phyloP scores from a whole-genome alignment of 768 basidiomycete genomes.

The Russula griseocarnosa region DNA sequence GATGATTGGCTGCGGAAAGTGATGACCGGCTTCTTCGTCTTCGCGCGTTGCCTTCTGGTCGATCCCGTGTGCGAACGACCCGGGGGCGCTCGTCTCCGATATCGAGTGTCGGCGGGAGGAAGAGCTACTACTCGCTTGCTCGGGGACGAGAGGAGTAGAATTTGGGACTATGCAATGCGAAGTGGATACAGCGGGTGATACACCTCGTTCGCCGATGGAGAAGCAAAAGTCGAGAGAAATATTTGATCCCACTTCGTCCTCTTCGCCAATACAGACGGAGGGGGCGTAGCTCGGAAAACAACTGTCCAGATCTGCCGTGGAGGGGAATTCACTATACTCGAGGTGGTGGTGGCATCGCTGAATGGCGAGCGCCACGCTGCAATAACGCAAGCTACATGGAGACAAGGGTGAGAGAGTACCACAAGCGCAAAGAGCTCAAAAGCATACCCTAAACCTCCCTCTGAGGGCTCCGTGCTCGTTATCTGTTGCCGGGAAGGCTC shows the following conservation, averaged over 20 bases:
- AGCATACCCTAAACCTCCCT: not conserved
- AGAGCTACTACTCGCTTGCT: not conserved
- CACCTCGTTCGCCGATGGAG: not conserved
- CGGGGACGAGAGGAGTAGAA: not conserved
- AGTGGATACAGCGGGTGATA: not conserved
- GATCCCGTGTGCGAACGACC: not conserved
- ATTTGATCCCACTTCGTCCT: not conserved
- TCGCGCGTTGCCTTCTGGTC: conserved; percentile 2
- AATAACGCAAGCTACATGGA: not conserved
- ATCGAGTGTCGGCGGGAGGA: conserved; percentile 4
- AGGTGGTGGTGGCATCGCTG: not conserved
- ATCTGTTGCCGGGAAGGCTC: not conserved
- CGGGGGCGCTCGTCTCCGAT: not conserved
- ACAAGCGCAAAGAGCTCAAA: not conserved
- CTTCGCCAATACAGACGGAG: not conserved
- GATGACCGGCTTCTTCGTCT: not conserved
- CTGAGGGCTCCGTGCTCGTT: not conserved
- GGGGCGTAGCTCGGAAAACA: not conserved
- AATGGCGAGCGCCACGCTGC: not conserved
- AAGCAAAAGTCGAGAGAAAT: not conserved
- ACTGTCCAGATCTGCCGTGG: not conserved
- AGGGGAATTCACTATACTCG: not conserved
- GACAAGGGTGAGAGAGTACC: not conserved
- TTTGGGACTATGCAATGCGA: not conserved
- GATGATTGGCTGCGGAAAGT: not conserved